A percentile compares a stretch with the other conserved stretches of the same genome.
phyloP scores from a whole-genome alignment of 1,284 basidiomycete species.

The Marasmius sp. region DNA sequence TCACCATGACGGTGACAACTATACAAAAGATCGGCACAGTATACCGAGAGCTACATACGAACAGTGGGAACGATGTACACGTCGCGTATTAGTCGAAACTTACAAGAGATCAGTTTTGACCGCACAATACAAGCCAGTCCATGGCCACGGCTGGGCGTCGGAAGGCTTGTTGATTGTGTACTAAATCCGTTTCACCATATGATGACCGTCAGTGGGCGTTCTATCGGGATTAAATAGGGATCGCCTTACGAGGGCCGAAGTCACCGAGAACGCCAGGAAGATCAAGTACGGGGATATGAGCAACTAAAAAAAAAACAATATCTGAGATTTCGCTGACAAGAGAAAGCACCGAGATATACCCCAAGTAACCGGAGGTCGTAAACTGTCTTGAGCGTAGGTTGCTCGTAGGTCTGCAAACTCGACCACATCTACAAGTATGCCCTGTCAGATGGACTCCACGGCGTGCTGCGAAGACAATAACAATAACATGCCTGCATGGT shows the following conservation, averaged over 20 bases:
- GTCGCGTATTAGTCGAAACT: conserved; percentile 19
- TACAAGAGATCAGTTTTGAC: conserved; percentile 36
- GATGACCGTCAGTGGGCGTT: too few relatives aligned
- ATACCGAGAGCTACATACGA: conserved; percentile 29
- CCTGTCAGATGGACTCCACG: neutral
- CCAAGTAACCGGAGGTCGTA: neutral
- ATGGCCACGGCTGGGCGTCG: conserved; percentile 29
- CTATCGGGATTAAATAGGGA: too few relatives aligned
- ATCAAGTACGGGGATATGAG: conserved; percentile 29
- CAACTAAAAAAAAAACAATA: conserved; percentile 15
- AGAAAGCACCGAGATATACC: neutral
- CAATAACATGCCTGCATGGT: conserved; percentile 43
- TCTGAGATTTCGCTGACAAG: neutral
- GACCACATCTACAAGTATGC: neutral
- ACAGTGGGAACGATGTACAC: conserved; percentile 5
- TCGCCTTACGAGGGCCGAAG: conserved; percentile 27
- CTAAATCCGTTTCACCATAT: conserved; percentile 21
- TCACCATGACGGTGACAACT: conserved; percentile 35
- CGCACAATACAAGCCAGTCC: conserved; percentile 53
- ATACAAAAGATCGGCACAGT: conserved; percentile 48
- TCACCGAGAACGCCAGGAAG: conserved; percentile 26
- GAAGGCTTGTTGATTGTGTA: conserved; percentile 31
- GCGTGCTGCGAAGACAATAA: neutral
- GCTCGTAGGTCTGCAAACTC: neutral
- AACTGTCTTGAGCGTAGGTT: neutral